Percentiles rank a stretch among this genome's conserved stretches.
These are phyloP conservation scores for Sphaerulina vaccinii DNA, from an alignment of 2,329 filamentous ascomycete genomes.

Conservation along the genomic window DNA sequence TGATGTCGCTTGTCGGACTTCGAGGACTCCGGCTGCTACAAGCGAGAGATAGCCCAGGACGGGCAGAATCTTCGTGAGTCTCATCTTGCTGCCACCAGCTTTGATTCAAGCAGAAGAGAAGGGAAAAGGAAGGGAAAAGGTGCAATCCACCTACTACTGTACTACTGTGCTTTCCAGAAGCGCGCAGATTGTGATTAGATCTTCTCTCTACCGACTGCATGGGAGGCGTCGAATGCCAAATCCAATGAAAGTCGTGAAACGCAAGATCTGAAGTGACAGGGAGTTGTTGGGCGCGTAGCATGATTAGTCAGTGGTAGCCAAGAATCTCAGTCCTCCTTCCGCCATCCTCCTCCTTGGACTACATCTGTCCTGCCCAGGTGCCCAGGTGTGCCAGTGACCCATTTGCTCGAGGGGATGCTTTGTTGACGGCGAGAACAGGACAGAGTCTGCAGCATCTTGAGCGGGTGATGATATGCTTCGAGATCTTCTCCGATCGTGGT, in stretches of 20 bases:
- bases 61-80: neutral
- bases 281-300: conserved; percentile 13
- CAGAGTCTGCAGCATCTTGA: too few relatives aligned
- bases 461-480: too few relatives aligned
- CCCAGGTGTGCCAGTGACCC: too few relatives aligned
- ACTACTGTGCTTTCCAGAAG: neutral
- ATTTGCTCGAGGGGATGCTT: too few relatives aligned
- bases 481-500: too few relatives aligned
- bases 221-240: neutral
- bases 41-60: neutral
- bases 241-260: conserved; percentile 11
- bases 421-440: too few relatives aligned
- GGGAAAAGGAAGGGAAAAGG: neutral
- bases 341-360: neutral
- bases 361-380: too few relatives aligned
- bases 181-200: too few relatives aligned
- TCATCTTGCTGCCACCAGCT: conserved; percentile 3
- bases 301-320: conserved; percentile 15
- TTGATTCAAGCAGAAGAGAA: neutral
- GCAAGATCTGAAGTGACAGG: conserved; percentile 4
- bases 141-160: conserved; percentile 1
- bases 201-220: neutral
- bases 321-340: neutral
- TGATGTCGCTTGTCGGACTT: neutral
- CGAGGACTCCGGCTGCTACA: conserved; percentile 4